Evolutionary conservation across 306 rosid genomes (phyloP), one percentile per base, ranked within the genome.

Genomic region (Mimosa bimucronata): DNA sequence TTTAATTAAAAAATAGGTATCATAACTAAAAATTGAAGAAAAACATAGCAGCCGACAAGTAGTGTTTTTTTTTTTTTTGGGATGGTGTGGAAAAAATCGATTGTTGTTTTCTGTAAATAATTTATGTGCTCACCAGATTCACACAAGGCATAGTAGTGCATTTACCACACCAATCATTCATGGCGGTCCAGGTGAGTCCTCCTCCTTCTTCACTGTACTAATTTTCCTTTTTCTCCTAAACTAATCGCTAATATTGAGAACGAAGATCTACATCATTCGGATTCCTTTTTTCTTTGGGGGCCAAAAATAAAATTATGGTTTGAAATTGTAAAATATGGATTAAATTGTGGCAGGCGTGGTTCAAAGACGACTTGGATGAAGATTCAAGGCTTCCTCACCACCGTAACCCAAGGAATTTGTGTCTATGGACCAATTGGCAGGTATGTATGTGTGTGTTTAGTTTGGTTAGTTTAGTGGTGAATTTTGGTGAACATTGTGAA

Each of bases 311-410:
- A 7, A 25, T 58, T n/a, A 5, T 13, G 38, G 29, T 6, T 6
- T 21, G 7, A 29, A 14, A 5, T 29, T 14, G 30, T 64, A 16
- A 64, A 18, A 18, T 29, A 30, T 64, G 25, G 10, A 30, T 14
- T 66, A 21, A 67, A 37, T 37, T 55, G 44, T 55, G 29, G 65
- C 83, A 92, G 98, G 98, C 94, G 14, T 94, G 97, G 98, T 91
- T 85, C 80, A 94, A 92, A 97, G 90, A 94, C 60, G 88, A 87
- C 34, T 67, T 83, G 84, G 66, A 64, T 67, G 94, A 85, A 62
- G 93, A 94, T 79, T 91, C 93, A 37, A 86, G 93, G 86, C 94
- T 92, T 77, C 91, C 92, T 82, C 97, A 89, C 81, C 90, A 87
- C 81, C 81, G 72, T 75, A 71, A 77, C 80, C 94, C 26, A 74